phyloP scores from a whole-genome alignment of 108 stramenopile genomes.

The Skeletonema grethae region DNA sequence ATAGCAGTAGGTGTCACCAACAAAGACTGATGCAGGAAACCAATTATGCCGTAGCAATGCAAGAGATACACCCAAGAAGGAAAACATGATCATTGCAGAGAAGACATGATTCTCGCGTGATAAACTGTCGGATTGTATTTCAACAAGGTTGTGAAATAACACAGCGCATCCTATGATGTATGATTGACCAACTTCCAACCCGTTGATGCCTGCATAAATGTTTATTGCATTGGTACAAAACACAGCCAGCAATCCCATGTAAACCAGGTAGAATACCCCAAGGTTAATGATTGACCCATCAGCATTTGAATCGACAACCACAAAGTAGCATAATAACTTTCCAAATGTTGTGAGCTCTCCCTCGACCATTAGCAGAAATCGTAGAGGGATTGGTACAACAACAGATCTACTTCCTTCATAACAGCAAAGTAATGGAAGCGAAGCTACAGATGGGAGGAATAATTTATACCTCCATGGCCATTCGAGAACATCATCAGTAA shows the following conservation, averaged over 20 bases:
- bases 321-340: conserved; percentile 42
- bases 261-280: conserved; percentile 88
- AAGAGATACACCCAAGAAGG: conserved; percentile 83
- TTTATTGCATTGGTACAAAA: conserved; percentile 99
- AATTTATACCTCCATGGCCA: conserved; percentile 99
- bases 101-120: conserved; percentile 82
- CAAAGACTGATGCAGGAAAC: conserved; percentile 96
- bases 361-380: conserved; percentile 57
- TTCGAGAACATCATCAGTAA: conserved; percentile 96
- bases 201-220: conserved; percentile 99
- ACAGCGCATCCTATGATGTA: conserved; percentile 89
- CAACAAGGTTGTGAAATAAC: conserved; percentile 78
- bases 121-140: conserved; percentile 53
- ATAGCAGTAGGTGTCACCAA: conserved; percentile 99
- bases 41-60: conserved; percentile 91
- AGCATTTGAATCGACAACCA: conserved; percentile 74
- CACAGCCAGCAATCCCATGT: conserved; percentile 97
- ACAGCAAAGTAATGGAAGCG: conserved; percentile 92
- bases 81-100: conserved; percentile 83
- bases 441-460: conserved; percentile 91
- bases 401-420: conserved; percentile 95
- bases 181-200: conserved; percentile 96
- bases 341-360: conserved; percentile 65
- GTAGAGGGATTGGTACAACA: conserved; percentile 84
- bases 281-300: conserved; percentile 82